Percentiles rank a stretch among this genome's conserved stretches.
These are phyloP conservation scores for Phytophthora capsici DNA, from an alignment of 352 stramenopile species.

Conservation along the genomic window DNA sequence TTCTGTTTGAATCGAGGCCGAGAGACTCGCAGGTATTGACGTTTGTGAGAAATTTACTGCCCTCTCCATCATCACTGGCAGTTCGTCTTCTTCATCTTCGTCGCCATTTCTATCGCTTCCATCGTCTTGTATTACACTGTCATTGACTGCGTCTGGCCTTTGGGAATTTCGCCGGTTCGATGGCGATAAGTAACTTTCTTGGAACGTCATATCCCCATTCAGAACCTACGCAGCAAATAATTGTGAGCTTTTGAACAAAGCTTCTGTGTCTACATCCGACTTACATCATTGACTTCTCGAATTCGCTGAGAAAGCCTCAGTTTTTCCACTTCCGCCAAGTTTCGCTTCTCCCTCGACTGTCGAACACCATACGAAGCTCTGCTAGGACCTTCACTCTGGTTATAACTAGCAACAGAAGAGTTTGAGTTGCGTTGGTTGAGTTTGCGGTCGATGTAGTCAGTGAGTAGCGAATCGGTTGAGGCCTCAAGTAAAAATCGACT, in stretches of 20 bases:
- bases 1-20: slow-evolving; percentile 32
- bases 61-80: slow-evolving; percentile 67
- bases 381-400: slow-evolving; percentile 11
- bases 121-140: background rate
- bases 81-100: slow-evolving; percentile 45
- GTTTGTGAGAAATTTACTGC: background rate
- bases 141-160: background rate
- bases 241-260: background rate
- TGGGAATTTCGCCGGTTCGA: slow-evolving; percentile 10
- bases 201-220: slow-evolving; percentile 60
- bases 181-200: slow-evolving; percentile 58
- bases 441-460: slow-evolving; percentile 75
- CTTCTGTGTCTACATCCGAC: slow-evolving; percentile 1
- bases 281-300: slow-evolving; percentile 74
- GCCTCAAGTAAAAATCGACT: slow-evolving; percentile 55
- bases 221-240: slow-evolving; percentile 48
- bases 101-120: slow-evolving; percentile 6
- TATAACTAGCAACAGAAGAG: slow-evolving; percentile 11
- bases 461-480: slow-evolving; percentile 59
- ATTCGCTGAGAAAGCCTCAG: slow-evolving; percentile 67
- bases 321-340: slow-evolving; percentile 69
- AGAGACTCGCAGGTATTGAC: background rate
- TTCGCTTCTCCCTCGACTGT: slow-evolving; percentile 53
- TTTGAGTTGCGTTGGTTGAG: slow-evolving; percentile 48
- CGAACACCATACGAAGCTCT: slow-evolving; percentile 3